Base-by-base conservation (phyloP, 2,329 filamentous ascomycete species). In the Verticillium albo-atrum region DNA sequence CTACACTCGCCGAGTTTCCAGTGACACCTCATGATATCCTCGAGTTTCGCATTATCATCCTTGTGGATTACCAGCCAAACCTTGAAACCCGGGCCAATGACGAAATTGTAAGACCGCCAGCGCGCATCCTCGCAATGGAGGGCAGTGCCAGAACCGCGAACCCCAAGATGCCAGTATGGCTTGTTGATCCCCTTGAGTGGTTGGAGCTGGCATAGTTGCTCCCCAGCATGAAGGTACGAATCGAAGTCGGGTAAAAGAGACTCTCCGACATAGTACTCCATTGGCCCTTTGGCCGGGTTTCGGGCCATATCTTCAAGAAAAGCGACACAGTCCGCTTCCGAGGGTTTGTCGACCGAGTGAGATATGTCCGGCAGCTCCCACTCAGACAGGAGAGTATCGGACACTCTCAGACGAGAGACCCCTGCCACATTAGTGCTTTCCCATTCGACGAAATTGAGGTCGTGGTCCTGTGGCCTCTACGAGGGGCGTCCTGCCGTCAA, bases 401-500 rank as follows among this genome's bases (percentile, higher is more conserved):
- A 37, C 10, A 37, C 10, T 37, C 34, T 37, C 34, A 37, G 34
- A 37, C 34, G 34, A 37, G 34, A 37, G 34, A 37, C 34, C 10
- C 34, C 34, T 15, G 10, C 34, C 34, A 37, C 34, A 37, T 12
- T 37, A 15, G 10, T 15, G 34, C 34, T 12, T 15, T 37, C 34
- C 34, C 34, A 28, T 53, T n/a, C 25, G 14, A 26, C 6, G 51
- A 53, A 15, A 53, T 28, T 14, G 27, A 53, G 51, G 25, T 27
- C 25, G 51, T 28, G 12, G 34, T 37, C 14, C 34, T 12, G 34
- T 15, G 34, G 34, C 34, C 55, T 68, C 67, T 17, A 66, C 15
- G 2, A 63, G 55, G 6, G 62, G 62, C 3, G 58, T 60, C 25
- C 58, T 51, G 23, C 60, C 62, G 27, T 63, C 61, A 9, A 23